Base-by-base conservation (phyloP, 208 protist genomes). In the Trypanosomatidae sp. region DNA sequence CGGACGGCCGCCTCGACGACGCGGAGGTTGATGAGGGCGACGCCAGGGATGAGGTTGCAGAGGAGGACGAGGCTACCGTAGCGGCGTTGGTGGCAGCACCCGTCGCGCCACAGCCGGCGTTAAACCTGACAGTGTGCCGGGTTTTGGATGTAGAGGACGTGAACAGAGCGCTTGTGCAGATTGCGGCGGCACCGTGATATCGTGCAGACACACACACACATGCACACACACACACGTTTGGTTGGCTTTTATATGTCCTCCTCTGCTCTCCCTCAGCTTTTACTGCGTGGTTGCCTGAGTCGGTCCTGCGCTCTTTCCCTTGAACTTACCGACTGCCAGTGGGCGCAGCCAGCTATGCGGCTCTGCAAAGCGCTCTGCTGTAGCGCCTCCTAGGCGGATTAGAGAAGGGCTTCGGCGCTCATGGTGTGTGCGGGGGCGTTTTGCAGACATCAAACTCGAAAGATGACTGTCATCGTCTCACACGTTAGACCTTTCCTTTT, bases 131-230 rank as follows among this genome's bases (percentile, higher is more conserved):
- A 7, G 75, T 79, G 60, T 79, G 75, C 52, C 75, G 75, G 2
- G 75, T 79, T 36, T 47, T 71, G 28, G 55, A 79, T 60, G 75
- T 79, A 33, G 75, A 70, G n/a, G 75, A 79, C 46, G 75, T 79
- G 17, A 79, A 79, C 39, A 43, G 75, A 12, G 60, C 30, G 52
- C 64, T 79, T 22, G 75, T 79, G 60, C 69, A 72, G 58, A 58
- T 79, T 6, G 41, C 66, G 8, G 43, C 64, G 1, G 69, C 68
- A 0, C 75, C 75, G 36, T 72, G 62, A 47, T 36, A 28, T 39
- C 5, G 28, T 9, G 50, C 62, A 28, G n/a, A 66, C 62, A 22
- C 30, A 41, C 30, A 22, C 7, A 0, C 41, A 47, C 2, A 33
- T 33, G 62, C 62, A 49, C 49, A 19, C 62, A 60, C 39, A 10